Percentiles rank a stretch among this genome's conserved stretches.
phyloP scores from a whole-genome alignment of 129 eudicot genomes.

The Lactuca saligna region DNA sequence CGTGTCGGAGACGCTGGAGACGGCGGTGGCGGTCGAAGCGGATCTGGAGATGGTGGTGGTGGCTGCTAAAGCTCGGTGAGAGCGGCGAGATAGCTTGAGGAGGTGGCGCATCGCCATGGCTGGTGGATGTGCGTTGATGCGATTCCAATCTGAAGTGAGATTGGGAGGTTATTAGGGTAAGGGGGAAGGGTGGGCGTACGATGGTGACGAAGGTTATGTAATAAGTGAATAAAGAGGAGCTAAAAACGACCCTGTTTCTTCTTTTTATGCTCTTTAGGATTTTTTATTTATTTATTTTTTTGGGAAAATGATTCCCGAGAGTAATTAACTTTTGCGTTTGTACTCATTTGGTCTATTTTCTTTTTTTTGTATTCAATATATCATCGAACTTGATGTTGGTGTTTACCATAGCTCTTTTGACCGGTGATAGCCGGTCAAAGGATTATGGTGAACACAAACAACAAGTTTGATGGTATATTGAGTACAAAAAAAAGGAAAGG shows the following conservation, averaged over 20 bases:
- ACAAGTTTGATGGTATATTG: too few relatives aligned
- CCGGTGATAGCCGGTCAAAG: too few relatives aligned
- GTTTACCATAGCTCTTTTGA: too few relatives aligned
- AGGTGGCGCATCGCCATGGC: slow-evolving; percentile 61
- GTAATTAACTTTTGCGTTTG: too few relatives aligned
- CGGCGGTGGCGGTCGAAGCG: slow-evolving; percentile 33
- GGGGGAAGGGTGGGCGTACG: neutral
- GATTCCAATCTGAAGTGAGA: slow-evolving; percentile 19
- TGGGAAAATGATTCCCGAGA: too few relatives aligned
- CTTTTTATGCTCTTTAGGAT: neutral
- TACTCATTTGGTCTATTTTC: too few relatives aligned
- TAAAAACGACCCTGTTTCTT: neutral
- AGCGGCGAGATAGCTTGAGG: slow-evolving; percentile 49
- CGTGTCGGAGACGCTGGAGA: slow-evolving; percentile 31
- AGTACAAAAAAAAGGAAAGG: too few relatives aligned
- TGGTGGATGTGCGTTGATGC: neutral
- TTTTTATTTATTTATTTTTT: too few relatives aligned
- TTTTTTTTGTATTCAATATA: too few relatives aligned
- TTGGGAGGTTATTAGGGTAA: slow-evolving; percentile 20
- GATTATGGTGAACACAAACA: too few relatives aligned
- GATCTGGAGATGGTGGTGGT: slow-evolving; percentile 19
- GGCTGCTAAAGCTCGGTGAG: slow-evolving; percentile 15
- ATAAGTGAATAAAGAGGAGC: neutral
- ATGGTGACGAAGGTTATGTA: slow-evolving; percentile 20
- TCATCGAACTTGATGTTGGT: too few relatives aligned